Conservation (phyloP, 2,329 filamentous ascomycete species). For the Aspergillus alliaceus region DNA sequence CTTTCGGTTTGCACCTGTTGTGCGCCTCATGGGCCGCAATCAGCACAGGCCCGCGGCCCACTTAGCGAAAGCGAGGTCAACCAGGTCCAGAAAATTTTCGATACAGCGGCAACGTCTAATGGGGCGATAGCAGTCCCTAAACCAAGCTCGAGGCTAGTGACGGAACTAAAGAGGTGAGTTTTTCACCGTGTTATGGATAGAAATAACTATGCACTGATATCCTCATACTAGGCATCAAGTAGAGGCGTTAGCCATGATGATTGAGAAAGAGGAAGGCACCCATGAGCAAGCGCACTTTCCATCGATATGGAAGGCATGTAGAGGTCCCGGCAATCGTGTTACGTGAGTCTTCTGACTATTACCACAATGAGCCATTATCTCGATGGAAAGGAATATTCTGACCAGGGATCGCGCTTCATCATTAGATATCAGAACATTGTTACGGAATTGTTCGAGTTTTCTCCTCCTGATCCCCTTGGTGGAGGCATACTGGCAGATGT, state of each 20-base stretch:
- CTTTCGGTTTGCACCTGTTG: neutral
- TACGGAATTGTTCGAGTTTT: neutral
- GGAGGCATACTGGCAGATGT: slow-evolving; percentile 8
- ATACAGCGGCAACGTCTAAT: neutral
- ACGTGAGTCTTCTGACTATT: neutral
- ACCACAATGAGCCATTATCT: no score
- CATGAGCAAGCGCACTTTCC: slow-evolving; percentile 1
- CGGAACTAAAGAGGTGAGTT: neutral
- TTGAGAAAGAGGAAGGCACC: slow-evolving; percentile 2
- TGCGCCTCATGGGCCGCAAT: neutral
- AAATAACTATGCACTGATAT: neutral
- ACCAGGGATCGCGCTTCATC: neutral
- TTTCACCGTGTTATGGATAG: neutral
- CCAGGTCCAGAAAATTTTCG: slow-evolving; percentile 1
- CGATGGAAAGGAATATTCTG: neutral
- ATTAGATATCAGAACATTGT: slow-evolving; percentile 5
- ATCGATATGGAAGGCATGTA: neutral
- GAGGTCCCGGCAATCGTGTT: neutral
- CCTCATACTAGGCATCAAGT: slow-evolving; percentile 2
- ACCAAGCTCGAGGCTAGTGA: neutral
- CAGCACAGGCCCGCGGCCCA: neutral
- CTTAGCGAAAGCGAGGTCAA: neutral
- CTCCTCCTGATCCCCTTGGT: neutral
- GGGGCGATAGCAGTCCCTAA: neutral
- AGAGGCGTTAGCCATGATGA: slow-evolving; percentile 4